Base-by-base conservation (phyloP, 805 yeast genomes). In the Saccharomycopsis vini region DNA sequence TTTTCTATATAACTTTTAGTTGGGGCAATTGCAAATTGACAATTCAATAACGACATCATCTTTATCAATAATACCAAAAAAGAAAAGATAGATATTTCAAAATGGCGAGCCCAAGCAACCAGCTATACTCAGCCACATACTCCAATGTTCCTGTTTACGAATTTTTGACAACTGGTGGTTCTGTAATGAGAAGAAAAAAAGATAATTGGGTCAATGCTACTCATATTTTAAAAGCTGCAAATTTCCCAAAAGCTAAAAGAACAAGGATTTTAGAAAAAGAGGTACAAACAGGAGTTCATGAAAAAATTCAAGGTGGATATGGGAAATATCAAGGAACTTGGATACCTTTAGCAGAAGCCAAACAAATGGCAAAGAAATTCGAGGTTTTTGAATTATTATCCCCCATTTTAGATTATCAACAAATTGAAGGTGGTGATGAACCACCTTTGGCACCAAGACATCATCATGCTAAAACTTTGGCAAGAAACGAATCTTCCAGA, bases 321-420 rank as follows among this genome's bases (percentile, higher is more conserved):
- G 97, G 97, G 43, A 81, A 89, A 57, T 90, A 88, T 62, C 97
- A 90, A 62, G 97, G 96, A 15, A 89, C 97, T 2, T 89, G 96
- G 96, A 89, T 89, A 6, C 97, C 97, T 0, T 62, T 85, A 50
- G 77, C 71, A 5, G 75, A 84, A 40, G 97, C 95, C 1, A 62
- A 67, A 21, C 75, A 72, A 50, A 72, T 86, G 44, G 86, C 90
- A 1, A 66, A 67, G 40, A 77, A 76, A 53, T 77, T 76, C 52
- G 78, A 72, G 1, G 94, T 84, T 3, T 66, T 68, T 48, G 81
- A 73, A 3, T 66, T 72, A 13, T 67, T 90, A 36, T 61, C 65
- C 31, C 84, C 89, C 0, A 64, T 88, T 19, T 78, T 89, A 49
- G 79, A 79, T 28, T 83, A 74, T 56, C 62, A 63, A 53, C 61